phyloP scores from a whole-genome alignment of 2,329 filamentous ascomycete genomes.

The Colletotrichum lini region DNA sequence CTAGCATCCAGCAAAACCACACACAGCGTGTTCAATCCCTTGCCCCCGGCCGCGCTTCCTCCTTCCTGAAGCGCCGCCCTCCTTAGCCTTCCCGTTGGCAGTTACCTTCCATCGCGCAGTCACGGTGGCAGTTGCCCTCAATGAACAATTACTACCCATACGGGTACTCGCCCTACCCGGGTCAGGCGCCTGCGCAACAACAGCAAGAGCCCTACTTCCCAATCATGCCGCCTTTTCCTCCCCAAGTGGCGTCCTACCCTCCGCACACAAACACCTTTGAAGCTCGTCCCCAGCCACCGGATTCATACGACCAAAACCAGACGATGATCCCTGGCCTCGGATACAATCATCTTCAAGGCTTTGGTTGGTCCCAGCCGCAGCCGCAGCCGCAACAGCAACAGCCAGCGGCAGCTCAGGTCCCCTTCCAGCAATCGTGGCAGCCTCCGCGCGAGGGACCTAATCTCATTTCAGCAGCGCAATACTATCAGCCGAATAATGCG shows the following conservation, averaged over 20 bases:
- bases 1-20: not conserved
- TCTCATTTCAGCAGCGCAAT: conserved; percentile 41
- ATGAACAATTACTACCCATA: conserved; percentile 59
- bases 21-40: not conserved
- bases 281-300: conserved; percentile 15
- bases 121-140: conserved; percentile 20
- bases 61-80: not conserved
- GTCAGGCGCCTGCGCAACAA: conserved; percentile 42
- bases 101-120: not conserved
- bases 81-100: not conserved
- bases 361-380: conserved; percentile 26
- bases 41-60: not conserved
- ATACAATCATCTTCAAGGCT: conserved; percentile 32
- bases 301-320: conserved; percentile 43
- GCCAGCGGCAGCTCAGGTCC: not conserved
- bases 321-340: conserved; percentile 48
- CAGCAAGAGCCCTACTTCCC: conserved; percentile 39
- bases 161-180: conserved; percentile 52
- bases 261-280: conserved; percentile 24
- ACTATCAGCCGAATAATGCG: conserved; percentile 42
- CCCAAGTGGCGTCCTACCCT: conserved; percentile 16
- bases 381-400: conserved; percentile 10
- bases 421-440: conserved; percentile 32
- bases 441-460: conserved; percentile 38
- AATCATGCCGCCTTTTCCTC: conserved; percentile 25